phyloP scores from a whole-genome alignment of 78 protist genomes.

The Dictyostelium purpureum region DNA sequence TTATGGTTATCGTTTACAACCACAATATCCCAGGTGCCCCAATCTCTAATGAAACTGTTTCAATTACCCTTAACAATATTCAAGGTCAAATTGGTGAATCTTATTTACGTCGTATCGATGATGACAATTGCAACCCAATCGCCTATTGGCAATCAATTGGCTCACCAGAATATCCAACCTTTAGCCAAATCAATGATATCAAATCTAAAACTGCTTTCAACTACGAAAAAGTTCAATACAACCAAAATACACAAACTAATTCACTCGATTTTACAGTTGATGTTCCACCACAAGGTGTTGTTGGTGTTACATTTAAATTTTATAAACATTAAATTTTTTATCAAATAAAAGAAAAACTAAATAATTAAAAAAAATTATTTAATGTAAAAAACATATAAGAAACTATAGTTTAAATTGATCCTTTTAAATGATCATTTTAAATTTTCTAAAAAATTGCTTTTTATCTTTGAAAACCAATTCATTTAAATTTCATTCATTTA shows the following conservation, averaged over 20 bases:
- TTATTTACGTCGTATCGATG: slow-evolving; percentile 47
- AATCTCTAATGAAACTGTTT: slow-evolving; percentile 20
- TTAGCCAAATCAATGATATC: slow-evolving; percentile 8
- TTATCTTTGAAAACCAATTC: too few species aligned
- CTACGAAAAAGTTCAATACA: not conserved
- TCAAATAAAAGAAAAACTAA: too few species aligned
- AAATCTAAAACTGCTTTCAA: not conserved
- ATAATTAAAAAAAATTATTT: too few species aligned
- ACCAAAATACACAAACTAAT: not conserved
- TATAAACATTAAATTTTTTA: too few species aligned
- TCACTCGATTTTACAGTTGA: not conserved
- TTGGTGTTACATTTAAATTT: not conserved
- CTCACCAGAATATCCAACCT: slow-evolving; percentile 45
- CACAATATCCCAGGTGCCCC: slow-evolving; percentile 66
- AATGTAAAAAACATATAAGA: too few species aligned
- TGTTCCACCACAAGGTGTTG: not conserved
- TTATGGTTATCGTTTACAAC: slow-evolving; percentile 34
- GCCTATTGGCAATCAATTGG: slow-evolving; percentile 49
- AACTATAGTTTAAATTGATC: too few species aligned
- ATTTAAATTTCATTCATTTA: too few species aligned
- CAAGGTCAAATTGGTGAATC: not conserved
- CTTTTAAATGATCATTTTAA: too few species aligned
- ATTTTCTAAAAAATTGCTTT: too few species aligned
- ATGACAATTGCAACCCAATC: slow-evolving; percentile 53
- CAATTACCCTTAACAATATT: slow-evolving; percentile 17